Conservation (phyloP, 768 basidiomycete genomes). For the Termitomyces sp. region DNA sequence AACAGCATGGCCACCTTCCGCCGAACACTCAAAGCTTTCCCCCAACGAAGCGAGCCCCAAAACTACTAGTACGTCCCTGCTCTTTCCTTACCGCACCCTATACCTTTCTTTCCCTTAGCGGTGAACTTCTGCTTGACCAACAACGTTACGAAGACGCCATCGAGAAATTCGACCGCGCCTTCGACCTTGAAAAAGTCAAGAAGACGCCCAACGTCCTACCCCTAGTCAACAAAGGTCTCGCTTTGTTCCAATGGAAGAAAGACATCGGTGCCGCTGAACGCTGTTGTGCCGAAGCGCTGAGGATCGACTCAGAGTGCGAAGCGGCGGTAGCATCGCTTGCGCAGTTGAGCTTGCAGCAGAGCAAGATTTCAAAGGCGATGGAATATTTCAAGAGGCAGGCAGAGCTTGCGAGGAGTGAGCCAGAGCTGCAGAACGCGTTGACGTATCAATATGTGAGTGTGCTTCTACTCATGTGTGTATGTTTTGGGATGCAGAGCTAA, state of each 20-base stretch:
- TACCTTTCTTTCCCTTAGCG: conserved; percentile 41
- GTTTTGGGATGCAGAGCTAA: not conserved
- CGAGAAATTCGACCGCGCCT: conserved; percentile 88
- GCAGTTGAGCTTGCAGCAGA: conserved; percentile 88
- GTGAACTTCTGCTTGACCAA: conserved; percentile 92
- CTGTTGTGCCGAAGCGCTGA: conserved; percentile 85
- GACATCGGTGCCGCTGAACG: conserved; percentile 79
- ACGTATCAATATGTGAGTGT: conserved; percentile 75
- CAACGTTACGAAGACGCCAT: conserved; percentile 83
- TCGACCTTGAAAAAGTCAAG: conserved; percentile 83
- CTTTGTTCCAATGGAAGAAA: conserved; percentile 94
- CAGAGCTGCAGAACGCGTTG: conserved; percentile 75
- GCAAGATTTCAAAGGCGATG: conserved; percentile 82
- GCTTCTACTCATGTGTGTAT: not conserved
- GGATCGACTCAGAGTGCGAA: conserved; percentile 91
- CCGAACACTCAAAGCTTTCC: conserved; percentile 80
- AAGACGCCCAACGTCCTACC: conserved; percentile 80
- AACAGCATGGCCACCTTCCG: conserved; percentile 92
- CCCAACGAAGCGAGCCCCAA: conserved; percentile 80
- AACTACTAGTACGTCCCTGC: conserved; percentile 84
- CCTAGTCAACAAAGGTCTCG: conserved; percentile 96
- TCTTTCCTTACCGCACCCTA: not conserved
- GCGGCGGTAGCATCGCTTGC: conserved; percentile 95
- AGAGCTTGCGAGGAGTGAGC: conserved; percentile 85
- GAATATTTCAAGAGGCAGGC: conserved; percentile 83